Evolutionary conservation across 306 rosid genomes (phyloP).

Genomic region (Castanea mollissima): DNA sequence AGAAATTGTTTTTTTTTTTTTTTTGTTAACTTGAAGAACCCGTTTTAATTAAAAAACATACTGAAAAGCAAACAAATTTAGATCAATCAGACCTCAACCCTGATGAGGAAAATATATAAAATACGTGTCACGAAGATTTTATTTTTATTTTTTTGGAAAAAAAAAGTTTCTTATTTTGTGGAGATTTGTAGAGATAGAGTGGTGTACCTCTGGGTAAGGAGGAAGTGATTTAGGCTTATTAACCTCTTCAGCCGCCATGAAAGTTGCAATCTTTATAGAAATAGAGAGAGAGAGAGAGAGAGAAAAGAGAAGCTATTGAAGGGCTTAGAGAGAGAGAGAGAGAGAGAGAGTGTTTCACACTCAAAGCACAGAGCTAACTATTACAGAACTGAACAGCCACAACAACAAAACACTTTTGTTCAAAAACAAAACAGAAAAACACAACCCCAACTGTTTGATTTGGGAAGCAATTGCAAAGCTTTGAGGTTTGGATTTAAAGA

Average conservation of each 20-base stretch:
- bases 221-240: slow-evolving; percentile 60
- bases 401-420: slow-evolving; percentile 16
- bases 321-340: background rate
- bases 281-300: background rate
- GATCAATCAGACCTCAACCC: background rate
- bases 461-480: slow-evolving; percentile 31
- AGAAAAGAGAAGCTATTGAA: slow-evolving; percentile 23
- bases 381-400: background rate
- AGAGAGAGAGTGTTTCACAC: background rate
- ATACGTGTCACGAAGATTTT: background rate
- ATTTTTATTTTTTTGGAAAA: background rate
- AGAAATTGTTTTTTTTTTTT: too few relatives aligned
- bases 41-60: too few relatives aligned
- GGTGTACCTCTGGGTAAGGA: slow-evolving; percentile 75
- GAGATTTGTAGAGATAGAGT: slow-evolving; percentile 1
- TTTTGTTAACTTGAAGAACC: too few relatives aligned
- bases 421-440: background rate
- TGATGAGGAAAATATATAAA: background rate
- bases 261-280: background rate
- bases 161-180: background rate
- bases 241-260: slow-evolving; percentile 63
- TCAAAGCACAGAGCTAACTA: background rate
- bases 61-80: background rate
- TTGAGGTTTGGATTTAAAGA: slow-evolving; percentile 49
- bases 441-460: slow-evolving; percentile 27